Base-by-base conservation (phyloP, 1,284 basidiomycete genomes). In the Agaricales sp. region DNA sequence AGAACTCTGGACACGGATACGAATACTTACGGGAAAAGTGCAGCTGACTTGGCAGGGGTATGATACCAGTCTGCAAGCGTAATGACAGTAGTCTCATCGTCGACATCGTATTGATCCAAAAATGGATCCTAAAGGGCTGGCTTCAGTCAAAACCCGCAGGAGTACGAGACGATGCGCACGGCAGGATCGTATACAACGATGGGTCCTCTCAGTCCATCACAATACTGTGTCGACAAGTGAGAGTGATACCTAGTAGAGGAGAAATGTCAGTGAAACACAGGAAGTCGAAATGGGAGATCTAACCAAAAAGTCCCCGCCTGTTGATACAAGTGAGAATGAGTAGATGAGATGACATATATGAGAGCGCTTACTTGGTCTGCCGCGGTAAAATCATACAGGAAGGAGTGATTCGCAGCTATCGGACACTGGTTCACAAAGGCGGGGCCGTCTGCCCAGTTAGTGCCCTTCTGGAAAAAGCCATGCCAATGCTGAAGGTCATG, bases 341-440 rank as follows among this genome's bases (percentile, higher is more conserved):
- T 11, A 37, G 30, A 16, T 37, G n/a, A n/a, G n/a, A n/a, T n/a
- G n/a, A n/a, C n/a, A n/a, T n/a, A n/a, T n/a, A n/a, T 37, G 12
- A 37, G 30, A 11, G 11, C 30, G 30, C 30, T 11, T 12, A 37
- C 11, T 11, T 12, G 30, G 30, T 37, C 11, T 14, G 45, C 26
- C 8, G 48, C 53, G 6, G 35, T 55, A 52, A 64, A 63, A 39
- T 60, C 48, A 35, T 66, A 62, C 4, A 54, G 38, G 55, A 61
- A 61, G 2, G 51, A 50, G 46, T 57, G 52, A 2, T 48, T 50
- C 11, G 54, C 52, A 2, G 54, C 51, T 43, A 58, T 55, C 14
- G 58, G 57, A 46, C 56, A 57, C 51, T 60, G 61, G 24, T 52
- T 62, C 2, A 62, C 53, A 25, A 56, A 56, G 19, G 59, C 58